Evolutionary conservation across 2,329 filamentous ascomycete genomes (phyloP), one percentile per base, ranked within the genome.

Genomic region (Alternaria rosae): DNA sequence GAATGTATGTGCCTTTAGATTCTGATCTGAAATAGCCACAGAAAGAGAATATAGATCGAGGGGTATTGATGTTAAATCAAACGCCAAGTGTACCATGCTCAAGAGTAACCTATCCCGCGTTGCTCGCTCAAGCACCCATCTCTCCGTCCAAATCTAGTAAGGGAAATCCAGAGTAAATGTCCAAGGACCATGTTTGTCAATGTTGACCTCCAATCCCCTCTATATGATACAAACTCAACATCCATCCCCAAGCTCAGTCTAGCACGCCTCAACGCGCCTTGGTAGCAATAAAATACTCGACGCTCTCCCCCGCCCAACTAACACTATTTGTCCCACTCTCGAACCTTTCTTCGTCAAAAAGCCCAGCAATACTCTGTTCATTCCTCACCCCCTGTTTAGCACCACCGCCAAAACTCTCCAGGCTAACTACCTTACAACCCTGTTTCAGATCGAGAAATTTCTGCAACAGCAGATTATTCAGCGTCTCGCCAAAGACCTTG

Each of bases 381-480:
- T 93, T 95, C 67, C 92, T 84, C 15, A 84, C 82, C 59, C 88
- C 89, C 52, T 93, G 91, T 70, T 91, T 91, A 0, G 54, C 59
- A 66, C 91, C 89, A 13, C 95, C 92, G 76, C 73, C 75, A 60
- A 99, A 99, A 1, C 91, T 93, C 81, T 95, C 96, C 61, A 99
- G 85, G 54, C 93, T 97, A 43, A 98, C 91, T 59, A 99, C 91
- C 78, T 91, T 91, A 79, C 92, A 94, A 3, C 94, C 94, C 57
- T 92, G 86, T 80, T 97, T 98, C 65, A 98, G 84, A 74, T 99
- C 95, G 62, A 99, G 83, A 74, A 99, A 98, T 83, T 97, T 92
- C 71, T 92, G 89, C 68, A 94, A 88, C 47, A 99, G 84, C 64
- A 89, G 88, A 74, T 92, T 91, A 80, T 98, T 99, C 57, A 97